These are phyloP conservation scores for Tubosaeta sp. DNA, from an alignment of 768 basidiomycete species.

Conservation along the genomic window DNA sequence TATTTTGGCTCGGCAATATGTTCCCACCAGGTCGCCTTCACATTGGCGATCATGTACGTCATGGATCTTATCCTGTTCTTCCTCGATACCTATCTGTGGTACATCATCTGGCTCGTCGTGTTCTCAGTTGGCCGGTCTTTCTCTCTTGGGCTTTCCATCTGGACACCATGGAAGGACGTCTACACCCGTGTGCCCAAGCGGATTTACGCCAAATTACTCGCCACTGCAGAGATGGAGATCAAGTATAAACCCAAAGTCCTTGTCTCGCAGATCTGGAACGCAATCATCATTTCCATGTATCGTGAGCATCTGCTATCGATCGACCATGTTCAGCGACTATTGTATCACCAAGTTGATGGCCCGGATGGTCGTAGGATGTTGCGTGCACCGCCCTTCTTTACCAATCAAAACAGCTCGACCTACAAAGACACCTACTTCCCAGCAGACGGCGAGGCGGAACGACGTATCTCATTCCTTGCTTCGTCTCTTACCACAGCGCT, in stretches of 20 bases:
- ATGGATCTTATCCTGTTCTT: conserved; percentile 99
- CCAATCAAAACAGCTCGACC: conserved; percentile 73
- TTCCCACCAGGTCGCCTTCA: conserved; percentile 89
- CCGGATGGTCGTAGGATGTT: conserved; percentile 87
- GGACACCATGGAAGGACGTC: conserved; percentile 99
- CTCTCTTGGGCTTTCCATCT: conserved; percentile 89
- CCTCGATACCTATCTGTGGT: conserved; percentile 99
- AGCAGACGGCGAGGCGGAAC: conserved; percentile 88
- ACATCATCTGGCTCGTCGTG: conserved; percentile 97
- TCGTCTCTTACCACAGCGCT: conserved; percentile 94
- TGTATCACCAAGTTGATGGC: conserved; percentile 95
- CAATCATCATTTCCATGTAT: conserved; percentile 99
- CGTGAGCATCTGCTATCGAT: conserved; percentile 97
- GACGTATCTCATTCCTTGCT: conserved; percentile 98
- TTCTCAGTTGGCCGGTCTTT: conserved; percentile 91
- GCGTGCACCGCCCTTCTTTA: conserved; percentile 97
- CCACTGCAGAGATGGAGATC: conserved; percentile 97
- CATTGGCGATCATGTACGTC: conserved; percentile 96
- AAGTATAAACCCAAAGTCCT: conserved; percentile 99
- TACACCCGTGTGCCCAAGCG: conserved; percentile 95
- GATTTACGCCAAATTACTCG: conserved; percentile 95
- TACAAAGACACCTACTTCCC: conserved; percentile 90
- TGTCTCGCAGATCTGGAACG: conserved; percentile 99
- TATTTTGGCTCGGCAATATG: conserved; percentile 79
- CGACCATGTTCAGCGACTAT: conserved; percentile 93